Evolutionary conservation across 2,329 filamentous ascomycete genomes (phyloP).

Genomic region (Talaromyces pinophilus): DNA sequence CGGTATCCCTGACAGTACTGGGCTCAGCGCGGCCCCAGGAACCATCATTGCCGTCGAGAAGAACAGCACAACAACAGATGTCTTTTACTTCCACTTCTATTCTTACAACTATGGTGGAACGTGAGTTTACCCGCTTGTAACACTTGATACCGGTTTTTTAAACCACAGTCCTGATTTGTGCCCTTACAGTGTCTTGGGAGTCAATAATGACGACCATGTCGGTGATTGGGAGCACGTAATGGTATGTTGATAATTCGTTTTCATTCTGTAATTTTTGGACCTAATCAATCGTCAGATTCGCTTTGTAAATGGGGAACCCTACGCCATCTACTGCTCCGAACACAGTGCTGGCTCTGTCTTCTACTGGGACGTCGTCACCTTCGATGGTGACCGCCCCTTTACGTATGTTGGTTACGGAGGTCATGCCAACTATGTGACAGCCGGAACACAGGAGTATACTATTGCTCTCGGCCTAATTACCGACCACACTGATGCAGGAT

Average conservation of each 20-base stretch:
- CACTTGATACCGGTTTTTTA: background rate
- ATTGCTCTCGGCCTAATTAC: conserved; percentile 10
- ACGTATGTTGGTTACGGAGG: conserved; percentile 13
- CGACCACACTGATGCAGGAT: conserved; percentile 11
- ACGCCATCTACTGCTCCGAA: conserved; percentile 14
- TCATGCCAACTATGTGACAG: conserved; percentile 19
- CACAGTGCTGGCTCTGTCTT: conserved; percentile 14
- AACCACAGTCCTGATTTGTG: background rate
- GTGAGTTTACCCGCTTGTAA: background rate
- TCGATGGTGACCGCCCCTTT: conserved; percentile 4
- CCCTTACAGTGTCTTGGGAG: background rate
- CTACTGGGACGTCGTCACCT: conserved; percentile 15
- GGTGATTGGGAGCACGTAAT: conserved; percentile 1
- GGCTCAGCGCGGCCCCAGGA: conserved; percentile 8
- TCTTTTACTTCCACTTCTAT: conserved; percentile 19
- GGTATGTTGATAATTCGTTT: background rate
- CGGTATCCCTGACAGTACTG: conserved; percentile 6
- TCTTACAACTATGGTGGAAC: conserved; percentile 19
- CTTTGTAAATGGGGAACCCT: background rate
- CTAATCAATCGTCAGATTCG: background rate
- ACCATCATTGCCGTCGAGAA: conserved; percentile 12
- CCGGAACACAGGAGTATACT: conserved; percentile 15
- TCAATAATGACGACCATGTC: background rate
- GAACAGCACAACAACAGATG: conserved; percentile 14
- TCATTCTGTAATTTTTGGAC: background rate